Base-by-base conservation (phyloP, 169 alveolate species). In the Besnoitia besnoiti region DNA sequence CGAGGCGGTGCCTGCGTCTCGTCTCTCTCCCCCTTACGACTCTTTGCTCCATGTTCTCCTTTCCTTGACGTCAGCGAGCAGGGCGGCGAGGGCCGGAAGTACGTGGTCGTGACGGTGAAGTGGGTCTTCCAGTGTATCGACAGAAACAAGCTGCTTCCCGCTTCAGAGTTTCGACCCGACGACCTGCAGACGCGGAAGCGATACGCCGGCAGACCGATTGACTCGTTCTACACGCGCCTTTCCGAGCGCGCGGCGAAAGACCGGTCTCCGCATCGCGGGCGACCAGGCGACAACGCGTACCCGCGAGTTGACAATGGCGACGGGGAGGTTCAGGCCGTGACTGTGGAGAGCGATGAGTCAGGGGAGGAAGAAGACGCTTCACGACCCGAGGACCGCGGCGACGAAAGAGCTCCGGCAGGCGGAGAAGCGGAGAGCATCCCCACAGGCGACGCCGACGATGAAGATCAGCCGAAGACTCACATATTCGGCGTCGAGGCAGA, bases 101-200 rank as follows among this genome's bases (percentile, higher is more conserved):
- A 90, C 44, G 89, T 80, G 33, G 93, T 90, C 16, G 93, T 90
- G n/a, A 55, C 89, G 0, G 67, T 79, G 39, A 10, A 61, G 46
- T 90, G 93, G 93, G 90, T 90, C n/a, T 79, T 61, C 37, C 47
- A 75, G 44, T 90, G 73, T 21, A 90, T 90, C n/a, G 85, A 27
- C 35, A 40, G 89, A 8, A 82, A 82, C 12, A 35, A 79, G 40
- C 80, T 55, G 8, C 82, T 90, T 5, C 85, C 93, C 21, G 79
- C 84, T n/a, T 30, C 85, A 21, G 30, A 55, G 12, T 55, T 55
- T 16, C 67, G 67, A 55, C 67, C 67, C n/a, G n/a, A 3, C 4
- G 67, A 55, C 33, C 67, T 55, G 67, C 67, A 55, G 67, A 55
- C 67, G 67, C 7, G 67, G 27, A 21, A 16, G 27, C 67, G 67